Evolutionary conservation across 163 green algal species (phyloP), one percentile per base, ranked within the genome.

Genomic region (Smithsoniella earleae): DNA sequence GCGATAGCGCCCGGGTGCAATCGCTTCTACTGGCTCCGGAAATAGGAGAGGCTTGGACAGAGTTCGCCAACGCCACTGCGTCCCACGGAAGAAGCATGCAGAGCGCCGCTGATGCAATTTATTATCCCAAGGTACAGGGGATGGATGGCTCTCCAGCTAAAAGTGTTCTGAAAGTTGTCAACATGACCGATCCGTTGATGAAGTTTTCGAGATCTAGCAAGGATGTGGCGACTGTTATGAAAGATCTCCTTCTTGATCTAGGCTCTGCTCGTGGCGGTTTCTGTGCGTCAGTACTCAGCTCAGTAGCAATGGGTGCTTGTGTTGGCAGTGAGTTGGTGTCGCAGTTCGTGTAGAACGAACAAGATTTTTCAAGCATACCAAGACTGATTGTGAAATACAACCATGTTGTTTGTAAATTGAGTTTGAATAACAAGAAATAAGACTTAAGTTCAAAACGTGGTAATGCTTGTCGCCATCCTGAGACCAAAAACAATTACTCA

Each of bases 41-140:
- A 13, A 45, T 69, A n/a, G 58, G 58, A 1, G 58, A 69, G 58
- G 58, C 58, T 30, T 69, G 58, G 58, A 10, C 20, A 33, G 58
- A 33, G 0, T 69, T 69, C 20, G 58, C 58, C 5, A 34, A 4
- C 16, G 43, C 38, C 30, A 33, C 43, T 16, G 34, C n/a, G 25
- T 38, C 58, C 6, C 58, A 69, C 58, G 58, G 58, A 30, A 37
- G 20, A 6, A 33, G 43, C 30, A 69, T 69, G 58, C 38, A 69
- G 25, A 30, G 58, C 27, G 43, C 43, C 58, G 31, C 58, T n/a
- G 58, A 69, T 34, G 58, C 30, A 16, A 36, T 69, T 0, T 69
- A 69, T 31, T 69, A 69, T 40, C 58, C 58, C 27, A 69, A 69
- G 27, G 58, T 38, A 43, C 58, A 34, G 18, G 58, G 58, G 27